Evolutionary conservation across 2,329 filamentous ascomycete genomes (phyloP).

Genomic region (Elsinoe australis): DNA sequence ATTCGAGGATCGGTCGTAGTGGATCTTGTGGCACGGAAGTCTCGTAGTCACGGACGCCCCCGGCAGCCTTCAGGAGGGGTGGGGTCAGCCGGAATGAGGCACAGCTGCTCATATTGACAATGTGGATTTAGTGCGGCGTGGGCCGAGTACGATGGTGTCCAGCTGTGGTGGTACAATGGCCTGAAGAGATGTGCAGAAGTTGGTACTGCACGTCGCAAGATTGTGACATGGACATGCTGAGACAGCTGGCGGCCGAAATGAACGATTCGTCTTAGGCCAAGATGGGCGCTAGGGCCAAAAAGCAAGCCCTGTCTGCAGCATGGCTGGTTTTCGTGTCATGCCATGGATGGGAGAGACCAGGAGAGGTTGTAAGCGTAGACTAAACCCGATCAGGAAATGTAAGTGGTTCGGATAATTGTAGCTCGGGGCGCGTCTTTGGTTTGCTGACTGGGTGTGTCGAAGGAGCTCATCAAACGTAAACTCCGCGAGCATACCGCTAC

Average conservation of each 20-base stretch:
- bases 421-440: neutral
- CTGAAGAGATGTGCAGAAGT: too few relatives aligned
- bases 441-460: neutral
- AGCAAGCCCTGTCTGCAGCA: constrained; percentile 6
- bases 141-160: constrained; percentile 4
- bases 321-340: constrained; percentile 3
- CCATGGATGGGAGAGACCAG: neutral
- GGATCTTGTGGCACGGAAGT: constrained; percentile 1
- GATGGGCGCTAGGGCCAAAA: neutral
- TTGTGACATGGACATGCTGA: constrained; percentile 1
- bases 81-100: too few relatives aligned
- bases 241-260: neutral
- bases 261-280: constrained; percentile 1
- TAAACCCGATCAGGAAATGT: constrained; percentile 8
- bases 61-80: too few relatives aligned
- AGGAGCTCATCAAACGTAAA: too few relatives aligned
- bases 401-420: constrained; percentile 1
- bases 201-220: neutral
- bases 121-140: neutral
- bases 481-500: too few relatives aligned
- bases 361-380: neutral
- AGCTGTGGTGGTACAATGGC: neutral
- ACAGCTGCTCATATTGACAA: too few relatives aligned
- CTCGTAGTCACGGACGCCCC: too few relatives aligned
- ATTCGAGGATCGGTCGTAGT: neutral